Conservation (phyloP, 768 basidiomycete species). For the Vararia minispora region DNA sequence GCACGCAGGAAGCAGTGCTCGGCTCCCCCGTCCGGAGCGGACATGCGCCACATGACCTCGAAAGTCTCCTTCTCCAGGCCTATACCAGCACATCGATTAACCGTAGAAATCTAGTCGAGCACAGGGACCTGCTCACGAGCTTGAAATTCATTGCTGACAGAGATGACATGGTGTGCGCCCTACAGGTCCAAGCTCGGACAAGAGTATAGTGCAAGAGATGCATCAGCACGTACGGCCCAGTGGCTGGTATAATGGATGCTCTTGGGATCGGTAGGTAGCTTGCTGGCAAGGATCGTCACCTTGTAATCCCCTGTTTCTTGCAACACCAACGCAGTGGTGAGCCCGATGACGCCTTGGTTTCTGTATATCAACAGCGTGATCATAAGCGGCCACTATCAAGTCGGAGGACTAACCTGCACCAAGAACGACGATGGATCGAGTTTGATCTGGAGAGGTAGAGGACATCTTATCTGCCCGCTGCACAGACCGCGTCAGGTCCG, state of each 20-base stretch:
- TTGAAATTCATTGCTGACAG: slow-evolving; percentile 36
- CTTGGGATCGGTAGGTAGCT: slow-evolving; percentile 62
- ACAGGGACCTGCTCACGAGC: slow-evolving; percentile 25
- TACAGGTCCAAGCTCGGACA: slow-evolving; percentile 17
- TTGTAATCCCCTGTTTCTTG: slow-evolving; percentile 51
- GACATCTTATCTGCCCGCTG: too few species aligned
- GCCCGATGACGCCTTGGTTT: slow-evolving; percentile 59
- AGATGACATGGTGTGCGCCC: slow-evolving; percentile 76
- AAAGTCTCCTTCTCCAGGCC: slow-evolving; percentile 68
- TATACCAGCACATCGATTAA: slow-evolving; percentile 16
- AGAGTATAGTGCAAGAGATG: not conserved
- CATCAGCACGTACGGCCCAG: slow-evolving; percentile 62
- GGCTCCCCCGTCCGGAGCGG: slow-evolving; percentile 40
- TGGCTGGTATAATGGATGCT: slow-evolving; percentile 68
- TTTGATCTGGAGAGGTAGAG: slow-evolving; percentile 1
- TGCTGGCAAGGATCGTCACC: slow-evolving; percentile 63
- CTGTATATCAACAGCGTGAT: not conserved
- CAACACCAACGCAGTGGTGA: slow-evolving; percentile 63
- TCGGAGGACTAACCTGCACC: slow-evolving; percentile 25
- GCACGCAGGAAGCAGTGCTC: slow-evolving; percentile 58
- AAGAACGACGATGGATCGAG: slow-evolving; percentile 25
- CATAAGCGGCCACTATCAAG: slow-evolving; percentile 2
- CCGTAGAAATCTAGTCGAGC: not conserved
- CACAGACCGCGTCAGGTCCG: too few species aligned
- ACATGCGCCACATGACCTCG: slow-evolving; percentile 63